Conservation (phyloP, 495 filamentous ascomycete species). For the Parachaetomium inaequale region DNA sequence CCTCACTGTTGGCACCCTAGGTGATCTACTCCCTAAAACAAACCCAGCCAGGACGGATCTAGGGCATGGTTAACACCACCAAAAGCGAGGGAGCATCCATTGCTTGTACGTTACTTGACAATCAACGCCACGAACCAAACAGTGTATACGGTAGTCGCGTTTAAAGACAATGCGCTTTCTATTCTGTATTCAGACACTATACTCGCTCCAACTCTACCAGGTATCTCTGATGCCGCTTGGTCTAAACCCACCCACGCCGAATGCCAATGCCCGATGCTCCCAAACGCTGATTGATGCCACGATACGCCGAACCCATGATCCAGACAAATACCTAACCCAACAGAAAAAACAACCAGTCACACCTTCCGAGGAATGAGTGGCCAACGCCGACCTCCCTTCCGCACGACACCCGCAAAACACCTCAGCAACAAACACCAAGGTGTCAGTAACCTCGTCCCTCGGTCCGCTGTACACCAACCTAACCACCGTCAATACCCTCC, state of each 20-base stretch:
- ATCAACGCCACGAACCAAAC: too few species aligned
- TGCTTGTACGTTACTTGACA: too few species aligned
- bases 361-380: not conserved
- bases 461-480: too few species aligned
- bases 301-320: not conserved
- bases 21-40: too few species aligned
- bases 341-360: not conserved
- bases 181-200: not conserved
- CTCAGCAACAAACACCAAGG: not conserved
- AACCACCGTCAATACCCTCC: not conserved
- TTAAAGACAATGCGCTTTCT: not conserved
- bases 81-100: too few species aligned
- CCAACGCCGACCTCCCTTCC: not conserved
- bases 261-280: not conserved
- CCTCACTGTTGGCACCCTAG: too few species aligned
- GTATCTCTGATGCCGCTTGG: conserved; percentile 6
- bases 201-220: not conserved
- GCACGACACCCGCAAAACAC: not conserved
- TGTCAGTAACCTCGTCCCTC: not conserved
- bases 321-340: not conserved
- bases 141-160: not conserved
- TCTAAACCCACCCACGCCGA: not conserved
- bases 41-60: too few species aligned
- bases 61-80: too few species aligned
- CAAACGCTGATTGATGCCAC: not conserved